Percentiles rank a stretch among this genome's conserved stretches.
Conservation (phyloP, 2,329 filamentous ascomycete species). For the Tolypocladium endophyticum region DNA sequence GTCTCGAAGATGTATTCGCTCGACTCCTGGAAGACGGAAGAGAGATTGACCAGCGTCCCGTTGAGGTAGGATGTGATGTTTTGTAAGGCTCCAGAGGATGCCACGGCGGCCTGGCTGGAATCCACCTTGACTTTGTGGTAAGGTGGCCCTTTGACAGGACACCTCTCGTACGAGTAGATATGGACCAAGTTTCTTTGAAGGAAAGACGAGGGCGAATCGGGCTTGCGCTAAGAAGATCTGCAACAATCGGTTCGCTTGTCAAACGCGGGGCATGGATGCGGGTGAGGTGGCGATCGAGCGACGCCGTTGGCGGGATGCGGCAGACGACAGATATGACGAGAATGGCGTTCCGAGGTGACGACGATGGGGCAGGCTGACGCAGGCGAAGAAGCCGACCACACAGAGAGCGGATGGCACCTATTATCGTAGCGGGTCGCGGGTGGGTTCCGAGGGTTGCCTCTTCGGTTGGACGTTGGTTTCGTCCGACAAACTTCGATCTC, state of each 20-base stretch:
- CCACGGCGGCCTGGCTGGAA: constrained; percentile 46
- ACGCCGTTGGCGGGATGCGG: not conserved
- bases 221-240: not conserved
- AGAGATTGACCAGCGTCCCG: constrained; percentile 37
- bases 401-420: not conserved
- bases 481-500: not conserved
- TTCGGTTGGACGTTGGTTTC: not conserved
- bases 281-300: not conserved
- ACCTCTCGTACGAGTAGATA: constrained; percentile 14
- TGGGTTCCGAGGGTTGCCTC: not conserved
- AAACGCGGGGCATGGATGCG: not conserved
- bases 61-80: constrained; percentile 49
- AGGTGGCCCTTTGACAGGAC: constrained; percentile 24
- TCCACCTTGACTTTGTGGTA: constrained; percentile 46
- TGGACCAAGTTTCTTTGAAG: not conserved
- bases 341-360: not conserved
- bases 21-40: constrained; percentile 34
- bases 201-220: not conserved
- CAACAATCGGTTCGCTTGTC: not conserved
- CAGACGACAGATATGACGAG: not conserved
- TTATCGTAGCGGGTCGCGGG: not conserved
- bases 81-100: constrained; percentile 53
- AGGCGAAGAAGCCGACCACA: not conserved
- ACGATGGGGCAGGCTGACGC: not conserved
- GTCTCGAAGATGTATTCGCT: constrained; percentile 41